Conservation (phyloP, 352 stramenopile genomes). For the Globisporangium mamillatum region DNA sequence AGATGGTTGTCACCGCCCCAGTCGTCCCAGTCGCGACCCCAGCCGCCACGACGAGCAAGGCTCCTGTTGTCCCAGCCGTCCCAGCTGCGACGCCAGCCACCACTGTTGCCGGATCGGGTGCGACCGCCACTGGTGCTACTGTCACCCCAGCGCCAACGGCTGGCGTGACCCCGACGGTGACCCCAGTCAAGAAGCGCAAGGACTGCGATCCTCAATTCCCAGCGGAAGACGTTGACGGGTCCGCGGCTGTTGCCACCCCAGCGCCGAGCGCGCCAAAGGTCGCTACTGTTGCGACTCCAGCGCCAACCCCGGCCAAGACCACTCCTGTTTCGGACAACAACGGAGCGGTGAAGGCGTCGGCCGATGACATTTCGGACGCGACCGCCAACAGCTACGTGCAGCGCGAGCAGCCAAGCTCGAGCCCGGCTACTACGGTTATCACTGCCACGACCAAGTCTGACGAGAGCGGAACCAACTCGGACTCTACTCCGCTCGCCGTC, state of each 20-base stretch:
- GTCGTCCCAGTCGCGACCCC: neutral
- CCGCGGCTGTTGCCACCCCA: neutral
- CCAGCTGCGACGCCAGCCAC: too few species aligned
- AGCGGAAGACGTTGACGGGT: conserved; percentile 5
- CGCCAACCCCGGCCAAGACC: neutral
- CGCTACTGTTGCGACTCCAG: neutral
- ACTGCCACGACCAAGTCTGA: conserved; percentile 4
- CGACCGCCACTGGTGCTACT: neutral
- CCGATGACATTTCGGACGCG: neutral
- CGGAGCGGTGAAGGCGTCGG: conserved; percentile 1
- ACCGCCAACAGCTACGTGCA: neutral
- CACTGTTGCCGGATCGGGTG: neutral
- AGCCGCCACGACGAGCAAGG: neutral
- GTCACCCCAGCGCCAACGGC: conserved; percentile 1
- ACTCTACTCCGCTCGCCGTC: neutral
- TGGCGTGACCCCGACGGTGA: conserved; percentile 4
- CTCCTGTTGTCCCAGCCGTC: neutral
- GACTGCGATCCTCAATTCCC: conserved; percentile 14
- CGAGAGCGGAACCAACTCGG: neutral
- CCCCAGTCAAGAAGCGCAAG: conserved; percentile 10
- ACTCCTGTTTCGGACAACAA: conserved; percentile 2
- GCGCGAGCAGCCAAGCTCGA: neutral
- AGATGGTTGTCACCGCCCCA: neutral
- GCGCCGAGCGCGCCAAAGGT: conserved; percentile 1
- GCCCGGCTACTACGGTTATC: neutral